A percentile compares a stretch with the other conserved stretches of the same genome.
Evolutionary conservation across 2,329 filamentous ascomycete genomes (phyloP).

Genomic region (Exophiala spinifera): DNA sequence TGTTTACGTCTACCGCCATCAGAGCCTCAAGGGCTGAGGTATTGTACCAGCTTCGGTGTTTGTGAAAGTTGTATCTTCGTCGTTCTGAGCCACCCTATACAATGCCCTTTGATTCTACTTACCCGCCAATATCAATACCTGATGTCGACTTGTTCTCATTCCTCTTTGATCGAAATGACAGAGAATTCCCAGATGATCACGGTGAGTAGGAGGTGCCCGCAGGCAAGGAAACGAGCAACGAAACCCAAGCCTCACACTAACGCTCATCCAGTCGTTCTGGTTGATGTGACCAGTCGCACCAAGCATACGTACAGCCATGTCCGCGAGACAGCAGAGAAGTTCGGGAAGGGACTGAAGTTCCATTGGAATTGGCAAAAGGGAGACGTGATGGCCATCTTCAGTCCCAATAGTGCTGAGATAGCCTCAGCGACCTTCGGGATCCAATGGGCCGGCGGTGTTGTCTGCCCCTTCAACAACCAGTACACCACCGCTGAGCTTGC

Average conservation of each 20-base stretch:
- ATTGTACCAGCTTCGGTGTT: too few species aligned
- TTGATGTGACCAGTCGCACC: constrained; percentile 56
- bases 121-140: constrained; percentile 65
- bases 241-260: not conserved
- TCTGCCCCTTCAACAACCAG: constrained; percentile 78
- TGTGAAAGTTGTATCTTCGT: too few species aligned
- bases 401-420: constrained; percentile 78
- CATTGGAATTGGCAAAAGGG: constrained; percentile 67
- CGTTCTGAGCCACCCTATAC: not conserved
- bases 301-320: constrained; percentile 69
- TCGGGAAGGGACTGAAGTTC: constrained; percentile 73
- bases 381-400: constrained; percentile 77
- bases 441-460: constrained; percentile 75
- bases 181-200: constrained; percentile 67
- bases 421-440: constrained; percentile 72
- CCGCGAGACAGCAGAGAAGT: constrained; percentile 64
- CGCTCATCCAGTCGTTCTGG: constrained; percentile 16
- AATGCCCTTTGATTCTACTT: constrained; percentile 70
- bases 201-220: constrained; percentile 44
- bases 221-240: too few species aligned
- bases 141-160: constrained; percentile 73
- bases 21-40: not conserved
- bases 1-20: not conserved
- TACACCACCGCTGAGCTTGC: constrained; percentile 81
- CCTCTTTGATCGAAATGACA: constrained; percentile 67